Evolutionary conservation across 352 stramenopile genomes (phyloP), one percentile per base, ranked within the genome.

Genomic region (Blastocystis sp.): DNA sequence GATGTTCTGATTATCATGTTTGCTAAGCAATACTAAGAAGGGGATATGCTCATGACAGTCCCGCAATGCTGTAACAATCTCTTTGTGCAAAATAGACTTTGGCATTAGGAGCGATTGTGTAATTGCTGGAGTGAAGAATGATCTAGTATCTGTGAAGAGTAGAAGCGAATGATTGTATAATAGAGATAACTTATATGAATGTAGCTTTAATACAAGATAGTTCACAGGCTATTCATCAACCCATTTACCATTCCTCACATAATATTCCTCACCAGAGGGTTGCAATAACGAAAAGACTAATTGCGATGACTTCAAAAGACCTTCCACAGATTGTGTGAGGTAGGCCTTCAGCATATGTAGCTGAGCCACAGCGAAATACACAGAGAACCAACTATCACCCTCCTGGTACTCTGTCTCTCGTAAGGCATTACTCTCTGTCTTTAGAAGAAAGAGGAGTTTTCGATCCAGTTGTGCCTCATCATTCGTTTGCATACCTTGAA

Each of bases 1-100:
- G 24, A 80, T 19, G 43, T 54, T 80, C 43, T 80, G 35, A 27
- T 59, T 58, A 27, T 80, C 69, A 35, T 80, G 49, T n/a, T 59
- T 58, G 37, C 37, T 58, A 19, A 80, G 37, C 21, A 80, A 24
- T 5, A 49, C 42, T 3, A 80, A n/a, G 35, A 80, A 80, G 0
- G 61, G 43, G 2, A 63, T 32, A 19, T 27, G 61, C 1, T 61
- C 52, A 2, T 49, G 69, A 21, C 69, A 80, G 24, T 80, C 69
- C 16, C 69, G 69, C 51, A 80, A 42, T 32, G 69, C 37, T 0
- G 14, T 19, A n/a, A 80, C 52, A n/a, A 59, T 39, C 27, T 80
- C 69, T 43, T 39, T 29, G 0, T 54, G 42, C 0, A 80, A 52
- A 32, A 80, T n/a, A 65, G 19, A 49, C 51, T 80, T 80, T 14